Evolutionary conservation across 176 grass and related monocot species (phyloP).

Genomic region (Bolboschoenus planiculmis): DNA sequence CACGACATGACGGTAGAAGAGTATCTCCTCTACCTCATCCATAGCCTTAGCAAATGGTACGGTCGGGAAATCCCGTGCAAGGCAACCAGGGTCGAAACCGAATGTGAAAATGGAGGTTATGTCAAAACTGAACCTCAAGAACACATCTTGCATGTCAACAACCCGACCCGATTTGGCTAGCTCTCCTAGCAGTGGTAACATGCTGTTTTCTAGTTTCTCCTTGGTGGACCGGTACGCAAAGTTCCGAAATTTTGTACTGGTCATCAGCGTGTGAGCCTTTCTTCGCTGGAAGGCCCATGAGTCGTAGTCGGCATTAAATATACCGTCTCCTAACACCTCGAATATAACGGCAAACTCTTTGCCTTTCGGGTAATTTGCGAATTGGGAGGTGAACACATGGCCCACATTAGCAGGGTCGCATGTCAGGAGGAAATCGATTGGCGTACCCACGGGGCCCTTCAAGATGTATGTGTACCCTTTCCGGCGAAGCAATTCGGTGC

Average conservation of each 20-base stretch:
- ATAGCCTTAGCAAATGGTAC: conserved; percentile 58
- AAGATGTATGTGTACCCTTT: conserved; percentile 29
- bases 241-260: conserved; percentile 36
- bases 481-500: conserved; percentile 19
- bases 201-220: conserved; percentile 37
- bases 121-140: conserved; percentile 71
- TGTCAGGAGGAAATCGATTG: conserved; percentile 43
- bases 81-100: conserved; percentile 57
- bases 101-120: conserved; percentile 56
- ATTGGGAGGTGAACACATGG: conserved; percentile 51
- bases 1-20: conserved; percentile 46
- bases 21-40: conserved; percentile 48
- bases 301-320: conserved; percentile 71
- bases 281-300: conserved; percentile 58
- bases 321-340: conserved; percentile 59
- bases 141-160: conserved; percentile 66
- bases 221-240: conserved; percentile 25
- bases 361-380: conserved; percentile 75
- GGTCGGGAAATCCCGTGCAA: conserved; percentile 41
- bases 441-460: conserved; percentile 32
- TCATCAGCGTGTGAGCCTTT: conserved; percentile 47
- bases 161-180: conserved; percentile 17
- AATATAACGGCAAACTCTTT: conserved; percentile 46
- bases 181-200: conserved; percentile 44
- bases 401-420: conserved; percentile 61